phyloP scores from a whole-genome alignment of 2,329 filamentous ascomycete genomes.

The Colletotrichum sp. region DNA sequence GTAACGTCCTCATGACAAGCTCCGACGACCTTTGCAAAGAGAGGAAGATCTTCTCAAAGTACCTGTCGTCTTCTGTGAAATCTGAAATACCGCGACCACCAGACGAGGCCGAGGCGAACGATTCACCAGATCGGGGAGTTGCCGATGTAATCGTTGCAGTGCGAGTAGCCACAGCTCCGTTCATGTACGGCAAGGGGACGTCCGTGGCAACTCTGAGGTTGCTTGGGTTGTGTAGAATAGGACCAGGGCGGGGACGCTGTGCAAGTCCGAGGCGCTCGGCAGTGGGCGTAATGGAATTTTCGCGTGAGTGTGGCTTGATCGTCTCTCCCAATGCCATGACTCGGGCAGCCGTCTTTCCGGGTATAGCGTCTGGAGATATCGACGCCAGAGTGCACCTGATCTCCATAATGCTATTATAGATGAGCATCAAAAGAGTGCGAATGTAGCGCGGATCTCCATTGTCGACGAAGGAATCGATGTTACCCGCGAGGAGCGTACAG shows the following conservation, averaged over 20 bases:
- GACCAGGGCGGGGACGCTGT: slow-evolving; percentile 40
- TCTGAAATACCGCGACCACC: slow-evolving; percentile 61
- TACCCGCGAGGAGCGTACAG: slow-evolving; percentile 62
- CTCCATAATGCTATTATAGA: slow-evolving; percentile 73
- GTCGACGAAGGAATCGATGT: slow-evolving; percentile 67
- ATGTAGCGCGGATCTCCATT: slow-evolving; percentile 71
- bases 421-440: slow-evolving; percentile 64
- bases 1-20: slow-evolving; percentile 73
- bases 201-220: slow-evolving; percentile 64
- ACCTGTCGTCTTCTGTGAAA: slow-evolving; percentile 75
- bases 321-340: slow-evolving; percentile 45
- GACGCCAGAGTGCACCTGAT: slow-evolving; percentile 58
- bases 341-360: slow-evolving; percentile 18
- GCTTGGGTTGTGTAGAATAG: slow-evolving; percentile 51
- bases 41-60: slow-evolving; percentile 83
- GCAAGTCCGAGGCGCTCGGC: slow-evolving; percentile 47
- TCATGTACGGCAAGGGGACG: slow-evolving; percentile 51
- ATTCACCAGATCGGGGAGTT: slow-evolving; percentile 85
- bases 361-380: slow-evolving; percentile 28
- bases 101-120: slow-evolving; percentile 65
- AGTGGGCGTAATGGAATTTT: slow-evolving; percentile 58
- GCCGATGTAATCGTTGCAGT: slow-evolving; percentile 58
- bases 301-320: slow-evolving; percentile 53
- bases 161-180: slow-evolving; percentile 40
- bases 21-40: slow-evolving; percentile 77